phyloP scores from a whole-genome alignment of 179 eudicot species.

The Dionaea muscipula region DNA sequence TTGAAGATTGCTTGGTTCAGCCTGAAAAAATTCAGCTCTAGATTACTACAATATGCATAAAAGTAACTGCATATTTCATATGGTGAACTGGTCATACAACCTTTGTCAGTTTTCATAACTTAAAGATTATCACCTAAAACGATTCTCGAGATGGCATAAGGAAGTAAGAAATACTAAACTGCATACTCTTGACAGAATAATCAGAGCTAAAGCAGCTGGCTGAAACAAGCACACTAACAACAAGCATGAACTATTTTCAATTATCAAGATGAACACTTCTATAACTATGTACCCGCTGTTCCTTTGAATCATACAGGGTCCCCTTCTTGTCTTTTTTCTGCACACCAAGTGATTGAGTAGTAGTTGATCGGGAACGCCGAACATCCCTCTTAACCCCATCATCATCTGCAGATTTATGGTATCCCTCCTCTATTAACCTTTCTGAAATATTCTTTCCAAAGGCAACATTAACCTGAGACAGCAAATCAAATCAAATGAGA shows the following conservation, averaged over 20 bases:
- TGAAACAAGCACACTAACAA: background rate
- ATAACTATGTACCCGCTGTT: slow-evolving; percentile 51
- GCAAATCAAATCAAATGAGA: slow-evolving; percentile 8
- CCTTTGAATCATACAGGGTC: slow-evolving; percentile 41
- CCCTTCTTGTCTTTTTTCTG: slow-evolving; percentile 57
- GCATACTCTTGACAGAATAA: too few species aligned
- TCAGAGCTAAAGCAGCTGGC: background rate
- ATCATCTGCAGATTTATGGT: slow-evolving; percentile 17
- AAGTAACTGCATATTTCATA: background rate
- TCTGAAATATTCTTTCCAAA: slow-evolving; percentile 28
- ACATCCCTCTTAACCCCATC: slow-evolving; percentile 23
- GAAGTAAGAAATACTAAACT: too few species aligned
- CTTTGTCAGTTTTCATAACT: background rate
- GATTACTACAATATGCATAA: background rate
- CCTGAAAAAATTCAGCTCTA: slow-evolving; percentile 33
- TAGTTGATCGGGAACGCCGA: slow-evolving; percentile 38
- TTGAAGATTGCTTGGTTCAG: slow-evolving; percentile 54
- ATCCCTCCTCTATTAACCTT: slow-evolving; percentile 33
- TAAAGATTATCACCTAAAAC: background rate
- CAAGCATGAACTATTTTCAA: background rate
- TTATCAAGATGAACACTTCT: background rate
- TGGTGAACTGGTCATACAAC: background rate
- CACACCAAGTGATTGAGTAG: slow-evolving; percentile 32
- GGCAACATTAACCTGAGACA: slow-evolving; percentile 34
- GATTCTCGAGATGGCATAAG: background rate